Percentiles rank a stretch among this genome's conserved stretches.
Conservation (phyloP, 768 basidiomycete genomes). For the Tulasnella sp. region DNA sequence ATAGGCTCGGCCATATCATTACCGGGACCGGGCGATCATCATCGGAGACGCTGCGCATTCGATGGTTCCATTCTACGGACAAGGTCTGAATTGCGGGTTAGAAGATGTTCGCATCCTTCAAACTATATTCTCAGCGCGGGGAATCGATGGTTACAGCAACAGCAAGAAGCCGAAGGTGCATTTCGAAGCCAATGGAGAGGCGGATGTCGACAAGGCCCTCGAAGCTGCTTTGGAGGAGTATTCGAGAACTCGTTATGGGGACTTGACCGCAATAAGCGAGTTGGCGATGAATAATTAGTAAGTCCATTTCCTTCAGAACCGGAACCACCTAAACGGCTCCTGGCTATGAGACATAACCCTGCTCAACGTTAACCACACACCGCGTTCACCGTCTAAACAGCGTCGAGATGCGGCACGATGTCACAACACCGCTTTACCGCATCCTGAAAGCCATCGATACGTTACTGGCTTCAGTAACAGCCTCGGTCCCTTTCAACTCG, state of each 20-base stretch:
- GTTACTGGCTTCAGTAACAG: constrained; percentile 34
- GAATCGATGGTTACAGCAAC: constrained; percentile 37
- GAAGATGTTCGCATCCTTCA: constrained; percentile 92
- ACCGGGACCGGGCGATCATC: constrained; percentile 76
- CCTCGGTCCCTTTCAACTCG: constrained; percentile 41
- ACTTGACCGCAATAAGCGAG: constrained; percentile 83
- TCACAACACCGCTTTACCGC: constrained; percentile 70
- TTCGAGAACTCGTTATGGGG: constrained; percentile 73
- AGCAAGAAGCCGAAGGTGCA: background rate
- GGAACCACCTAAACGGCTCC: constrained; percentile 25
- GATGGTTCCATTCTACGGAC: constrained; percentile 98
- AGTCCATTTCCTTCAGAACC: constrained; percentile 34
- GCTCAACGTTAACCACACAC: background rate
- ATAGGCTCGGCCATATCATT: constrained; percentile 85
- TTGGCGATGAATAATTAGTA: constrained; percentile 97
- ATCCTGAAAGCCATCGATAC: constrained; percentile 76
- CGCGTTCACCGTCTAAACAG: constrained; percentile 36
- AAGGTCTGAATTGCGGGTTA: constrained; percentile 94
- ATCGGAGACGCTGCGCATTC: constrained; percentile 94
- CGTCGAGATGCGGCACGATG: constrained; percentile 89
- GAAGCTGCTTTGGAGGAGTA: constrained; percentile 60
- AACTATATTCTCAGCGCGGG: constrained; percentile 61
- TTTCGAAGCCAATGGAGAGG: background rate
- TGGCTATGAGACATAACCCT: background rate
- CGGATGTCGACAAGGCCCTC: constrained; percentile 1